phyloP scores from a whole-genome alignment of 2,329 filamentous ascomycete species.

The Clarireedia homoeocarpa region DNA sequence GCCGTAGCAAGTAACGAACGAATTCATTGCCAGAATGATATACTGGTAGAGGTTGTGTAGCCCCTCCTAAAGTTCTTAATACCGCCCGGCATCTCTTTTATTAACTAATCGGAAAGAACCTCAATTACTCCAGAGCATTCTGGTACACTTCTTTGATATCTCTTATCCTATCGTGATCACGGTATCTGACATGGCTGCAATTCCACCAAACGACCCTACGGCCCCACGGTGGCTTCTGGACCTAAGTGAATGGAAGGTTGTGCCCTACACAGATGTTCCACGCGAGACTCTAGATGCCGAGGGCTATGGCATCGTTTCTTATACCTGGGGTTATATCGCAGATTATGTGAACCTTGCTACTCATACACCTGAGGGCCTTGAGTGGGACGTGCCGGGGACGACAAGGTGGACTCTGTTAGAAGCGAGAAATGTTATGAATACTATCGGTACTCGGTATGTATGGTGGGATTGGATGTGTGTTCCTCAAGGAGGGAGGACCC shows the following conservation, averaged over 20 bases:
- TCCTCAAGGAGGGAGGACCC: background rate
- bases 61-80: too few species aligned
- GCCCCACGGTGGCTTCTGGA: background rate
- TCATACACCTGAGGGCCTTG: background rate
- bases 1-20: too few species aligned
- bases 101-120: too few species aligned
- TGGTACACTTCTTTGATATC: too few species aligned
- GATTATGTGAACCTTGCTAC: background rate
- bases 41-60: too few species aligned
- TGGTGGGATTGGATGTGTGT: background rate
- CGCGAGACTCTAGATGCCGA: background rate
- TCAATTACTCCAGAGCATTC: too few species aligned
- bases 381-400: background rate
- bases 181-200: background rate
- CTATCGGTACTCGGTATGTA: background rate
- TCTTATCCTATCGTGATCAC: too few species aligned
- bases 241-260: background rate
- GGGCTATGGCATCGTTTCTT: background rate
- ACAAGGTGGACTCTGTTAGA: background rate
- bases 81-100: too few species aligned
- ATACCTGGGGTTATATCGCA: background rate
- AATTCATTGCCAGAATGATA: too few species aligned
- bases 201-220: background rate
- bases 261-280: background rate
- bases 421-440: background rate